Percentiles rank a stretch among this genome's conserved stretches.
Evolutionary conservation across 495 filamentous ascomycete genomes (phyloP).

Genomic region (Aspergillus nidulans): DNA sequence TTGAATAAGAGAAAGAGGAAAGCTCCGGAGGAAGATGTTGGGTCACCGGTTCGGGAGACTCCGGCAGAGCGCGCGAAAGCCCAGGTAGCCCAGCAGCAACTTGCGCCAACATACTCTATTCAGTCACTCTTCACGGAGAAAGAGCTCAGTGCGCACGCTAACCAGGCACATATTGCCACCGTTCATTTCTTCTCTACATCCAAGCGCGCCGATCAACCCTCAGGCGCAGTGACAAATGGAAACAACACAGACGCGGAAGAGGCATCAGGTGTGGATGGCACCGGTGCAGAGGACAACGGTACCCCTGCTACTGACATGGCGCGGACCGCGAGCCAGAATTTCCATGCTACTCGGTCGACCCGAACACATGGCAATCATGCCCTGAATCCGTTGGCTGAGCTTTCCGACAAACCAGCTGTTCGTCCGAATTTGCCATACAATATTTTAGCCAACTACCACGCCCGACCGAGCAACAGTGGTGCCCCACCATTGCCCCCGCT

Average conservation of each 20-base stretch:
- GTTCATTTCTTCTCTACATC: slow-evolving; percentile 50
- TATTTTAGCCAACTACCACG: slow-evolving; percentile 46
- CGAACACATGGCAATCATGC: slow-evolving; percentile 53
- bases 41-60: slow-evolving; percentile 61
- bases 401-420: slow-evolving; percentile 60
- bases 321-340: slow-evolving; percentile 58
- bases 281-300: slow-evolving; percentile 51
- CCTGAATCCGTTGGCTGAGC: slow-evolving; percentile 56
- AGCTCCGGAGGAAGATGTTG: slow-evolving; percentile 63
- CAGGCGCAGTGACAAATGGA: slow-evolving; percentile 37
- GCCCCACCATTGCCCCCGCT: slow-evolving; percentile 49
- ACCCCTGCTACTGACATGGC: slow-evolving; percentile 64
- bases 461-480: slow-evolving; percentile 39
- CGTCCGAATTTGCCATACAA: slow-evolving; percentile 62
- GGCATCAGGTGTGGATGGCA: slow-evolving; percentile 32
- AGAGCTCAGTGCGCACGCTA: slow-evolving; percentile 74
- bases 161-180: slow-evolving; percentile 64
- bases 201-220: slow-evolving; percentile 44
- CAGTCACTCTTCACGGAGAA: slow-evolving; percentile 92
- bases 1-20: slow-evolving; percentile 78
- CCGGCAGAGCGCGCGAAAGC: slow-evolving; percentile 45
- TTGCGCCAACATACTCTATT: slow-evolving; percentile 64
- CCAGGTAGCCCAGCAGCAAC: slow-evolving; percentile 35
- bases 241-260: slow-evolving; percentile 47
- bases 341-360: slow-evolving; percentile 69